These are phyloP conservation scores for Teunomyces gatunensis DNA, from an alignment of 805 yeast species.

Conservation along the genomic window DNA sequence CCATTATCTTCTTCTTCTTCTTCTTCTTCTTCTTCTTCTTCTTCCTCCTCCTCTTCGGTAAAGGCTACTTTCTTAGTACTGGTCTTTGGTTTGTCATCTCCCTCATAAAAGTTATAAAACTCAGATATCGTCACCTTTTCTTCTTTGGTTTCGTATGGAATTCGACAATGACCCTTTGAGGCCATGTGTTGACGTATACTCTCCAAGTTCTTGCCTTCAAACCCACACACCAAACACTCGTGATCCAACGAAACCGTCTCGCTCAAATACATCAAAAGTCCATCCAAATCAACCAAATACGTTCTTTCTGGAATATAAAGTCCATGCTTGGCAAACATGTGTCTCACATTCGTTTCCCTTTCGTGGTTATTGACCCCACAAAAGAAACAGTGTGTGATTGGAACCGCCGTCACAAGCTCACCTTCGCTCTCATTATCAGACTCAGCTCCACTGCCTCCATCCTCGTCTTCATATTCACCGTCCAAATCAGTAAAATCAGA, in stretches of 20 bases:
- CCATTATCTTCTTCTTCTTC: conserved; percentile 11
- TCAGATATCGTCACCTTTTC: conserved; percentile 34
- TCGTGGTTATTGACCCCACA: conserved; percentile 55
- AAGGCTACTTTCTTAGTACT: conserved; percentile 27
- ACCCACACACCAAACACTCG: conserved; percentile 46
- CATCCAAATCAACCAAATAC: conserved; percentile 34
- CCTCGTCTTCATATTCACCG: conserved; percentile 11
- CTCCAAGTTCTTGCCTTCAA: conserved; percentile 39
- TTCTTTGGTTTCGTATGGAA: conserved; percentile 45
- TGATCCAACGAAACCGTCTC: conserved; percentile 38
- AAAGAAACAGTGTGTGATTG: conserved; percentile 52
- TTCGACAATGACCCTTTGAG: conserved; percentile 43
- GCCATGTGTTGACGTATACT: conserved; percentile 43
- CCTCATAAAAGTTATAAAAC: conserved; percentile 36
- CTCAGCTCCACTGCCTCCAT: conserved; percentile 22
- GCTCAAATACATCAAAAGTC: conserved; percentile 37
- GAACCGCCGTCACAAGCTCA: conserved; percentile 35
- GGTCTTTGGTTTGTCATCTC: conserved; percentile 13
- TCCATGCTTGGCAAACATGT: conserved; percentile 46
- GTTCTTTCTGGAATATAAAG: conserved; percentile 45
- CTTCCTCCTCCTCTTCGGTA: conserved; percentile 14
- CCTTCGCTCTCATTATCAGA: conserved; percentile 16
- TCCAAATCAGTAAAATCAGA: conserved; percentile 18
- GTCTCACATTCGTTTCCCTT: conserved; percentile 51
- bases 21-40: conserved; percentile 12